Conservation (phyloP, 306 rosid genomes). For the Notholithocarpus densiflorus region DNA sequence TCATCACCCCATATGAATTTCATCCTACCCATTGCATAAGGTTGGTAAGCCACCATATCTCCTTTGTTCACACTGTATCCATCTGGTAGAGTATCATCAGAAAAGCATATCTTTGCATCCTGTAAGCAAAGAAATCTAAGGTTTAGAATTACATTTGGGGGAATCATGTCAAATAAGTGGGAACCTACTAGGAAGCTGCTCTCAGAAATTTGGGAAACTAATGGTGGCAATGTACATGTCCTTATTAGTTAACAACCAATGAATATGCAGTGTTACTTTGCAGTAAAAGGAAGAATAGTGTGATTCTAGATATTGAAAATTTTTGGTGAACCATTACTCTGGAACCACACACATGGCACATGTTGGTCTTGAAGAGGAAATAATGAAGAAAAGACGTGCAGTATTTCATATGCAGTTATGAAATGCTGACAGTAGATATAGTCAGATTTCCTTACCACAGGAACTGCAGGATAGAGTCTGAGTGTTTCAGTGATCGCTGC, state of each 20-base stretch:
- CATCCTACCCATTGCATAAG: slow-evolving; percentile 91
- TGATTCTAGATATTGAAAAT: not conserved
- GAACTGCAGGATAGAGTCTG: slow-evolving; percentile 75
- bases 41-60: slow-evolving; percentile 57
- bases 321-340: not conserved
- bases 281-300: not conserved
- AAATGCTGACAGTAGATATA: too few species aligned
- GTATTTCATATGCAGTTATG: not conserved
- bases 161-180: not conserved
- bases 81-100: slow-evolving; percentile 72
- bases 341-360: not conserved
- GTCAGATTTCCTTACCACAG: slow-evolving; percentile 52
- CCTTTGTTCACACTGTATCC: slow-evolving; percentile 65
- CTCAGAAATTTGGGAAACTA: not conserved
- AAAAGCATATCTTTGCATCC: slow-evolving; percentile 69
- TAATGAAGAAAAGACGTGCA: not conserved
- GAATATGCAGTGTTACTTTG: too few species aligned
- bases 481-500: slow-evolving; percentile 81
- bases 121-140: slow-evolving; percentile 18
- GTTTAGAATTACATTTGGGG: not conserved
- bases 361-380: not conserved
- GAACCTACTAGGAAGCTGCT: not conserved
- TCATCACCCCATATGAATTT: slow-evolving; percentile 81
- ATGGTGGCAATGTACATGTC: not conserved
- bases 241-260: not conserved